These are phyloP conservation scores for Coemansia umbellata DNA, from an alignment of 192 early-diverging fungal species.

Conservation along the genomic window DNA sequence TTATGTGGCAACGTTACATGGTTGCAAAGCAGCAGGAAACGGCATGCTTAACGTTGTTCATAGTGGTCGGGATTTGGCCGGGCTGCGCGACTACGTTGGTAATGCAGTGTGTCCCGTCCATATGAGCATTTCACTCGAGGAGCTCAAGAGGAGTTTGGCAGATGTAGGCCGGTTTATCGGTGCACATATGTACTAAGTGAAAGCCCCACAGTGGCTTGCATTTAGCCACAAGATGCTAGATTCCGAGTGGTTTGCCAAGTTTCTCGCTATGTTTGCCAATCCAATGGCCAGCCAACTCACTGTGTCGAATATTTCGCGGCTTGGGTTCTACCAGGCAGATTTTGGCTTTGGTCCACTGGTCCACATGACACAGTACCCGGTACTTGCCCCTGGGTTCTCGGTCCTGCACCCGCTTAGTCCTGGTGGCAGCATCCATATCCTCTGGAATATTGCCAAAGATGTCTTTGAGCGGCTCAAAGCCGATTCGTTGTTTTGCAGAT, in stretches of 20 bases:
- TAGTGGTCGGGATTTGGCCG: conserved; percentile 12
- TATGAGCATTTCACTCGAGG: too few relatives aligned
- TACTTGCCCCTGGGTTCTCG: conserved; percentile 39
- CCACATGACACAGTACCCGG: conserved; percentile 28
- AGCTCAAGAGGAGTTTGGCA: too few relatives aligned
- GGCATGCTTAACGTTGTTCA: conserved; percentile 24
- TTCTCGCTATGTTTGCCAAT: conserved; percentile 33
- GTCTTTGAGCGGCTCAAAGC: conserved; percentile 4
- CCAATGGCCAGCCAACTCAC: conserved; percentile 23
- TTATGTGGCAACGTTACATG: conserved; percentile 41
- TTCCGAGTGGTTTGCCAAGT: conserved; percentile 17
- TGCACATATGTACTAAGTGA: conserved; percentile 15
- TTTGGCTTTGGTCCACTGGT: conserved; percentile 37
- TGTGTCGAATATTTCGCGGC: conserved; percentile 30
- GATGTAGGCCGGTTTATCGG: conserved; percentile 21
- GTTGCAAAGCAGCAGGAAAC: not conserved
- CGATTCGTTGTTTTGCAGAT: conserved; percentile 15
- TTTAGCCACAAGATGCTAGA: conserved; percentile 13
- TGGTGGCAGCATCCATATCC: conserved; percentile 26
- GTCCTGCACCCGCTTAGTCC: conserved; percentile 18
- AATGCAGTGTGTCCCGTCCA: conserved; percentile 42
- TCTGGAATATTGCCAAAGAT: conserved; percentile 27
- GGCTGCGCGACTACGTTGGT: conserved; percentile 25
- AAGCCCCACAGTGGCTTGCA: conserved; percentile 23
- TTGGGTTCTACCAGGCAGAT: conserved; percentile 20